Evolutionary conservation across 2,329 filamentous ascomycete species (phyloP), one percentile per base, ranked within the genome.

Genomic region (Bipolaris bicolor): DNA sequence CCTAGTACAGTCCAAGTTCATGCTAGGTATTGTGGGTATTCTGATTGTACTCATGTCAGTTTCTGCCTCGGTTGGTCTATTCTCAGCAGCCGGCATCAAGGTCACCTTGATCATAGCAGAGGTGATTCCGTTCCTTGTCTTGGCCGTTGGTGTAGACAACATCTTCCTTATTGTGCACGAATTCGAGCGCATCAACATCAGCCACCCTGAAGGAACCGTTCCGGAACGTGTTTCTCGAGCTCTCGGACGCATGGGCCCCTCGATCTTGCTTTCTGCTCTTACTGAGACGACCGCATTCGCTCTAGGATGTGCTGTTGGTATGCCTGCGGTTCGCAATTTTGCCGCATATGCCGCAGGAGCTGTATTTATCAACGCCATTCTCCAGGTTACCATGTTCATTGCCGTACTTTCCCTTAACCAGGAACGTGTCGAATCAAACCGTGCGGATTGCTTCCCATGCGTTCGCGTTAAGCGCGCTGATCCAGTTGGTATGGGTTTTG

Each of bases 101-200:
- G 95, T 94, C 13, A 99, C 95, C 0, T 82, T 99, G 64, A 99
- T 99, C 70, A 99, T 99, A 60, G 94, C 96, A 4, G 95, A 99
- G 73, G 95, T 99, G 60, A 99, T 99, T 63, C 95, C 95, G 0
- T 99, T 99, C 77, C 88, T 99, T 63, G 94, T 99, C 9, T 81
- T 99, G 18, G 95, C 95, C 11, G 93, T 99, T 26, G 95, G 95
- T 44, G 96, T 99, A 2, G 95, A 99, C 83, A 99, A 99, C 72
- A 98, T 99, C 69, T 99, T 99, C 79, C 81, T 99, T 54, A 97
- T 99, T 57, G 95, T 99, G 0, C 95, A 99, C 77, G 95, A 99
- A 77, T 96, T 99, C 58, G 95, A 99, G 74, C 86, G 95, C 29
- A 90, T 97, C 73, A 99, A 99, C 70, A 80, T 92, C 66, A 96